Base-by-base conservation (phyloP, 257 asterid species). In the Nicotiana paniculata region DNA sequence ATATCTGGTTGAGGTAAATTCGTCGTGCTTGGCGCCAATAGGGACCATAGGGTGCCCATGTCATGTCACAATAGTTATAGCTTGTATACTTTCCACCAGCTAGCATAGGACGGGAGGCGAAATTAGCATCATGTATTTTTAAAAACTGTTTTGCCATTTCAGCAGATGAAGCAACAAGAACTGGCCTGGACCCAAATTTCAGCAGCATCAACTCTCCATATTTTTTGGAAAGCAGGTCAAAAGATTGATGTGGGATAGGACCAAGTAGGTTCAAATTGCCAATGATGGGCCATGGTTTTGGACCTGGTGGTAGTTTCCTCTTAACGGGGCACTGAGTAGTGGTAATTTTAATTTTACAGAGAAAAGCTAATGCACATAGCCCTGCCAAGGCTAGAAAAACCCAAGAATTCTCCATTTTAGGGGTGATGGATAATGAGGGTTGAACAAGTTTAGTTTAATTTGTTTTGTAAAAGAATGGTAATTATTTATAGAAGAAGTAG, bases 181-280 rank as follows among this genome's bases (percentile, higher is more conserved):
- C 80, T 7, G 90, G 90, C 37, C 57, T 82, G 16, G 77, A 77
- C 3, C 92, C 92, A 10, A 81, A 85, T 53, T 80, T 88, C 2
- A 90, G 84, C 28, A 66, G 90, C 92, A 90, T 88, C 3, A 86
- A 26, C 26, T 86, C 89, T 6, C 92, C 92, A 24, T 88, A 85
- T 66, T 83, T 86, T 77, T 86, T 84, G 74, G 90, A 87, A 21
- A 87, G 39, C 13, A 6, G 0, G 86, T 89, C 86, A 28, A 87
- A 76, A 55, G 87, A 81, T 74, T 32, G 75, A 57, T 87, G 90
- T 35, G 88, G 92, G 61, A 70, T 8, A 12, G 87, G 15, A 15
- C 90, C 89, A 37, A 89, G n/a, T 30, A 85, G 92, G 87, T 84
- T 57, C 39, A 89, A 66, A 37, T 88, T 88, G 39, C 90, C 90